These are phyloP conservation scores for Huntiella savannae DNA, from an alignment of 2,329 filamentous ascomycete genomes.

Conservation along the genomic window DNA sequence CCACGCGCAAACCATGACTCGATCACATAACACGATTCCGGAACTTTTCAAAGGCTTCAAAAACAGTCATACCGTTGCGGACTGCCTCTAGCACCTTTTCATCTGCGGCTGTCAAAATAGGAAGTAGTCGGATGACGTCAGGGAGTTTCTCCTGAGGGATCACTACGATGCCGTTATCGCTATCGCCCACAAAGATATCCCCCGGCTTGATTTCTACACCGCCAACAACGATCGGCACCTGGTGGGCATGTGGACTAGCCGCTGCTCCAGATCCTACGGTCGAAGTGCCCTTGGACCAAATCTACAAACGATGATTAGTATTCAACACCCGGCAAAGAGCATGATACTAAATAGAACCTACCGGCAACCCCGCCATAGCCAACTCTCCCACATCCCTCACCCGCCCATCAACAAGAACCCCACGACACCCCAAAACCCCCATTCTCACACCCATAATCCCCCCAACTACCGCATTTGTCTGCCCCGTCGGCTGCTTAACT, in stretches of 20 bases:
- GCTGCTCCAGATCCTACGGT: slow-evolving; percentile 38
- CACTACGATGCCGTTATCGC: slow-evolving; percentile 47
- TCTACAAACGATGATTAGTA: slow-evolving; percentile 16
- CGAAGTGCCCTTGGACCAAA: slow-evolving; percentile 38
- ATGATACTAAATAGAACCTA: slow-evolving; percentile 19
- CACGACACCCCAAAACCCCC: slow-evolving; percentile 39
- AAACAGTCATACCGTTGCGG: slow-evolving; percentile 38
- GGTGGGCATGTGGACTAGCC: slow-evolving; percentile 34
- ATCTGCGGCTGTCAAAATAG: slow-evolving; percentile 30
- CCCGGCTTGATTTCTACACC: slow-evolving; percentile 29
- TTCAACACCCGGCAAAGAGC: not conserved
- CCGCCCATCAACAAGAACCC: slow-evolving; percentile 47
- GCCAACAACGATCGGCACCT: slow-evolving; percentile 25
- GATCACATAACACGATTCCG: not conserved
- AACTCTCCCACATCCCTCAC: slow-evolving; percentile 48
- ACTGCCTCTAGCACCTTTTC: slow-evolving; percentile 46
- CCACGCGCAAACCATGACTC: too few relatives aligned
- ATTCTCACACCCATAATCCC: slow-evolving; percentile 58
- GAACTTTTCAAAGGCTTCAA: slow-evolving; percentile 36
- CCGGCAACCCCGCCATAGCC: slow-evolving; percentile 33
- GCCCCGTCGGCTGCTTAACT: slow-evolving; percentile 43
- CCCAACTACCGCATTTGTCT: slow-evolving; percentile 54
- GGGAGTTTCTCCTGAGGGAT: slow-evolving; percentile 43
- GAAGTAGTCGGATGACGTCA: slow-evolving; percentile 41
- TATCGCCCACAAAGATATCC: slow-evolving; percentile 52